Percentiles rank a stretch among this genome's conserved stretches.
These are phyloP conservation scores for Apostasia ramifera DNA, from an alignment of 106 monocot species.

Conservation along the genomic window DNA sequence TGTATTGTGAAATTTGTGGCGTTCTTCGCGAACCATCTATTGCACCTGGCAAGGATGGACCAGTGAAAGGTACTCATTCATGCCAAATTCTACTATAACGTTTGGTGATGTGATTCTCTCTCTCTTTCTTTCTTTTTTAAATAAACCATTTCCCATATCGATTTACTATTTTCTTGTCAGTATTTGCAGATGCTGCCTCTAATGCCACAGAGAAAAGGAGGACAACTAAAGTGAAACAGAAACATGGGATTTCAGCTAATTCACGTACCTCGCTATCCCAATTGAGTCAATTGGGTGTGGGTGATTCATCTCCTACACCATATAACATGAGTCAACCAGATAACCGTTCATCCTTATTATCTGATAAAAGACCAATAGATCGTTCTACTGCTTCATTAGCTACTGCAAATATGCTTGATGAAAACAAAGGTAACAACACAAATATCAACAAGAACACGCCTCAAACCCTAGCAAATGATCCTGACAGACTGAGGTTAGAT, in stretches of 20 bases:
- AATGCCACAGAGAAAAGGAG: not conserved
- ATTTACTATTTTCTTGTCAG: not conserved
- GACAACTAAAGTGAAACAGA: not conserved
- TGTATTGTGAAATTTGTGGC: conserved; percentile 83
- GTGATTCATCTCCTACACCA: not conserved
- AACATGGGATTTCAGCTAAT: not conserved
- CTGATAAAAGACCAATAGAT: not conserved
- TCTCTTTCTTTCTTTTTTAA: too few species aligned
- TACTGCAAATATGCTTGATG: conserved; percentile 3
- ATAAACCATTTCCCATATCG: too few species aligned
- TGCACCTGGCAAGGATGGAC: conserved; percentile 11
- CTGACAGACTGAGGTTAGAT: conserved; percentile 31
- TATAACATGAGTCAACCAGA: not conserved
- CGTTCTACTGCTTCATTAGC: conserved; percentile 11
- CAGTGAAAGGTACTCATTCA: conserved; percentile 25
- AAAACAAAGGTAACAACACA: conserved; percentile 11
- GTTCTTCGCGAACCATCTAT: conserved; percentile 33
- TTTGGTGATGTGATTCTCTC: too few species aligned
- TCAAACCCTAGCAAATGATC: conserved; percentile 15
- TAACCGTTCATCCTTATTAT: not conserved
- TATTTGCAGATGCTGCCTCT: not conserved
- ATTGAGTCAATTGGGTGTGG: not conserved
- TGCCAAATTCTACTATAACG: too few species aligned
- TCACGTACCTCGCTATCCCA: not conserved
- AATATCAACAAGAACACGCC: conserved; percentile 9